A percentile compares a stretch with the other conserved stretches of the same genome.
phyloP scores from a whole-genome alignment of 2,329 filamentous ascomycete genomes.

The Tricladium varicosporioides region DNA sequence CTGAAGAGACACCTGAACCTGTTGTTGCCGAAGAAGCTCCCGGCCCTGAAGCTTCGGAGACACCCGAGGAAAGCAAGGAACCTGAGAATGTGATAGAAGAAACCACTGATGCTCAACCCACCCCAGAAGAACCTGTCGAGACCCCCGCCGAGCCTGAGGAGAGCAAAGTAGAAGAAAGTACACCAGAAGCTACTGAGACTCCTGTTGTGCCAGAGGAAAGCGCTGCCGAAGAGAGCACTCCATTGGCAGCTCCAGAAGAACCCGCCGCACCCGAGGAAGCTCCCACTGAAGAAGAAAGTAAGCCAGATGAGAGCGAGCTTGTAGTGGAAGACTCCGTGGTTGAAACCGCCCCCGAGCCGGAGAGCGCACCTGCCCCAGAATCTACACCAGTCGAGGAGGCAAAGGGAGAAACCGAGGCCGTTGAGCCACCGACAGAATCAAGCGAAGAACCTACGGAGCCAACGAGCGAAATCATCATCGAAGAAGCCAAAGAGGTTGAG shows the following conservation, averaged over 20 bases:
- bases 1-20: not conserved
- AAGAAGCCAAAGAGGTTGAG: not conserved
- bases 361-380: no score
- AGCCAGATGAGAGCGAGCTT: not conserved
- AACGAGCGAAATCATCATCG: not conserved
- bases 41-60: conserved; percentile 7
- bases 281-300: not conserved
- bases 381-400: no score
- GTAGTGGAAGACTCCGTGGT: not conserved
- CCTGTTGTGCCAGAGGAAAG: conserved; percentile 5
- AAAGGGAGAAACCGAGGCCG: no score
- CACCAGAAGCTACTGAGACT: not conserved
- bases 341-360: not conserved
- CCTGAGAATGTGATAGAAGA: no score
- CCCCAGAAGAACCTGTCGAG: not conserved
- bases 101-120: not conserved
- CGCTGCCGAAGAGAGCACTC: not conserved
- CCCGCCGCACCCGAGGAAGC: not conserved
- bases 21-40: conserved; percentile 8
- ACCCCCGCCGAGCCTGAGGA: not conserved
- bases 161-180: not conserved
- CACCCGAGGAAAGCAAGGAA: no score
- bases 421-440: no score
- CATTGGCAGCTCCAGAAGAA: not conserved
- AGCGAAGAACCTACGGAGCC: no score